A percentile compares a stretch with the other conserved stretches of the same genome.
phyloP scores from a whole-genome alignment of 192 early-diverging fungal species.

The Linnemannia schmuckeri region DNA sequence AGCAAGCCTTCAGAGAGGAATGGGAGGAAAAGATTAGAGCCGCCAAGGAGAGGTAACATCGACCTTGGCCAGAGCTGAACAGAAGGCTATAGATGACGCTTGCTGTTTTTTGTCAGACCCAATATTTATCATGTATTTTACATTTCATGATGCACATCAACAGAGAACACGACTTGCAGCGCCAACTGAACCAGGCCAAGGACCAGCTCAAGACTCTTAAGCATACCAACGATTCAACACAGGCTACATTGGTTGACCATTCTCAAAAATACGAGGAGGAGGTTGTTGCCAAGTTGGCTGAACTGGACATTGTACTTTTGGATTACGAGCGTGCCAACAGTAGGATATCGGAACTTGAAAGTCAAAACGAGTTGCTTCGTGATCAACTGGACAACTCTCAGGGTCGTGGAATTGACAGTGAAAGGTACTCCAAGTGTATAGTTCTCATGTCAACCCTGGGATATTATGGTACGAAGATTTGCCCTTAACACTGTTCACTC shows the following conservation, averaged over 20 bases:
- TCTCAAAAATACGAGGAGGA: constrained; percentile 83
- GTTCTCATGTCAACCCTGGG: background rate
- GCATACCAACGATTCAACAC: constrained; percentile 78
- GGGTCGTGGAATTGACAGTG: constrained; percentile 32
- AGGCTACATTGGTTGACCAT: constrained; percentile 75
- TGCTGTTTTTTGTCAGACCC: background rate
- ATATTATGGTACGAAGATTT: background rate
- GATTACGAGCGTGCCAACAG: constrained; percentile 88
- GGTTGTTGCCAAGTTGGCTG: constrained; percentile 83
- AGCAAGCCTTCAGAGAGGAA: constrained; percentile 77
- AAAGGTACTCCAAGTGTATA: constrained; percentile 22
- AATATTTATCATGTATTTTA: background rate
- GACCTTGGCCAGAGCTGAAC: background rate
- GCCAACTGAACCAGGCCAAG: constrained; percentile 84
- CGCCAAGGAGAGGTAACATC: constrained; percentile 79
- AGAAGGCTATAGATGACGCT: background rate
- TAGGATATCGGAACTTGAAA: constrained; percentile 74
- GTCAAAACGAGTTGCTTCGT: constrained; percentile 72
- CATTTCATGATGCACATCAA: background rate
- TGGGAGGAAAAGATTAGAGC: constrained; percentile 85
- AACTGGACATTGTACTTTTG: constrained; percentile 88
- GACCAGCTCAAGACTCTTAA: constrained; percentile 78
- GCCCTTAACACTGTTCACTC: background rate
- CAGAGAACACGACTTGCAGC: constrained; percentile 85
- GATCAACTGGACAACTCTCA: constrained; percentile 46